Evolutionary conservation across 2,329 filamentous ascomycete genomes (phyloP), one percentile per base, ranked within the genome.

Genomic region (Diaporthe destruens): DNA sequence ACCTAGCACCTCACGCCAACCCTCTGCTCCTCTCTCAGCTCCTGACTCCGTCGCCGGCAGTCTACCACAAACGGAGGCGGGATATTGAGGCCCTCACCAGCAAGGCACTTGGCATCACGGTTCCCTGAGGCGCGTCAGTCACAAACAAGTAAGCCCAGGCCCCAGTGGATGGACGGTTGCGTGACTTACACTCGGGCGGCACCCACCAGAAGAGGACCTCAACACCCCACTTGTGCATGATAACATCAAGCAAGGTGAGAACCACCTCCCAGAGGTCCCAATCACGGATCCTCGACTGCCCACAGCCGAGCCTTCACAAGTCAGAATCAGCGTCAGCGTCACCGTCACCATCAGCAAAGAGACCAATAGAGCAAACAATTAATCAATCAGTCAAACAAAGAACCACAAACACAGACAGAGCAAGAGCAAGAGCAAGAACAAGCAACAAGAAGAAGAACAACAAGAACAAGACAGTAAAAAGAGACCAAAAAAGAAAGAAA

Each of bases 141-240:
- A n/a, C n/a, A n/a, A n/a, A n/a, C n/a, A n/a, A n/a, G n/a, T n/a
- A n/a, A n/a, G n/a, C n/a, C n/a, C n/a, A n/a, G n/a, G n/a, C n/a
- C n/a, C n/a, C n/a, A n/a, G n/a, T n/a, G n/a, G n/a, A n/a, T n/a
- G n/a, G 8, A 14, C 16, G 39, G 39, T 14, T 42, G 39, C 2
- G 2, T 6, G 12, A 39, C 44, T 51, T 67, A 55, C 71, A 71
- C 1, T 34, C 23, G 1, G 34, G 2, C 7, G 71, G 67, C 0
- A 72, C 71, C 71, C 57, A 73, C 68, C 67, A 71, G 34, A 73
- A 54, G 32, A 32, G 34, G 6, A 71, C 36, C 36, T 71, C 51
- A 11, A 73, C 59, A 1, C 39, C 47, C 59, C 68, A 59, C 2
- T 20, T 14, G 34, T 16, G 14, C 44, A 34, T 56, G 7, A 71